Evolutionary conservation across 768 basidiomycete genomes (phyloP), one percentile per base, ranked within the genome.

Genomic region (Rhizopogon roseolus): DNA sequence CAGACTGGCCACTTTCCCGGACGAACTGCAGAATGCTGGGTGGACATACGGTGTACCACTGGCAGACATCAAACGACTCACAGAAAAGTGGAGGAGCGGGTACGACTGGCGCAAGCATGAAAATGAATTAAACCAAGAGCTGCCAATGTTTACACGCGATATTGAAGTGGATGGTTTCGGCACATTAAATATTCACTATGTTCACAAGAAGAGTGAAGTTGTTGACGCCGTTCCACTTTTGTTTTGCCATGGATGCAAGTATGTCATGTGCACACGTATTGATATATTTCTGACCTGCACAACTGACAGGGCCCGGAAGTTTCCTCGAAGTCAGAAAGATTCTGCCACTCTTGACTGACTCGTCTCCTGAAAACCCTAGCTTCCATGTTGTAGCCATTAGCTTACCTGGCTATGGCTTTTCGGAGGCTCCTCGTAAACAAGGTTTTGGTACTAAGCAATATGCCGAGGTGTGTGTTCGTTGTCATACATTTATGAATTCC

Each of bases 301-400:
- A n/a, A n/a, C n/a, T n/a, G n/a, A n/a, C 54, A 83, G 83, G 85
- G 85, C 82, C 83, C 0, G 84, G 84, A 52, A 73, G 76, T 52
- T 81, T 84, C 62, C 51, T 78, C 19, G 83, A 86, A 66, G 78
- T 76, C 7, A 63, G 70, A 42, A 85, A 85, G 68, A 68, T 86
- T 5, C 64, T 87, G 1, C 81, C 82, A 3, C 60, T 83, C 4
- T 66, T 88, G 54, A 71, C 75, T 0, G 64, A 71, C 19, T 64
- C 66, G 0, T 70, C 73, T 1, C 51, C 69, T 2, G 66, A 72
- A 0, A 71, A 78, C 4, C 83, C 83, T 1, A 79, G 74, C 48
- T 86, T 86, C 62, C 81, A 86, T 57, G 81, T 87, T 17, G 81
- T 87, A 0, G 79, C 78, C 86, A 29, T 29, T 29, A 29, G 29